Evolutionary conservation across 305 asterid species (phyloP).

Genomic region (Fraxinus velutina): DNA sequence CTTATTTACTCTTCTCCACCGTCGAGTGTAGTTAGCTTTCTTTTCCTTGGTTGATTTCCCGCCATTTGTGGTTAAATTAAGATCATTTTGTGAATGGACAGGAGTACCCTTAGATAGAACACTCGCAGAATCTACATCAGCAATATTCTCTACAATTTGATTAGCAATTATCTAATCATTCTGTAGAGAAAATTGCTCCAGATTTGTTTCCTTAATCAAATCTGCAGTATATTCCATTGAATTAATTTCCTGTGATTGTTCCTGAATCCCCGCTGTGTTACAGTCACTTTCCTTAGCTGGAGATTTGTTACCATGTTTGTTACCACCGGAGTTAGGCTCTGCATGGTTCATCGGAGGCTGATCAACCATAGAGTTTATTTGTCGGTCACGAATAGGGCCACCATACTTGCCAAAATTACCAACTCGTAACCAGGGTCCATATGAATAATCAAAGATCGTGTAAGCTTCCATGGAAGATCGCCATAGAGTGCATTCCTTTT

Average conservation of each 20-base stretch:
- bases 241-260: neutral
- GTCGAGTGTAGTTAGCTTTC: neutral
- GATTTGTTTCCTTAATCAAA: neutral
- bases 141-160: neutral
- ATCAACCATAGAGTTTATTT: neutral
- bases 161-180: neutral
- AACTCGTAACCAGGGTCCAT: neutral
- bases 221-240: neutral
- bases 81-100: neutral
- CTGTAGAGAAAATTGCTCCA: neutral
- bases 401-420: neutral
- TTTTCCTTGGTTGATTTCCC: neutral
- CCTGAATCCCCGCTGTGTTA: neutral
- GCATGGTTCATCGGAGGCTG: neutral
- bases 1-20: neutral
- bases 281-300: neutral
- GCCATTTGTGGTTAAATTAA: neutral
- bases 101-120: neutral
- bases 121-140: neutral
- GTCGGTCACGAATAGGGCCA: neutral
- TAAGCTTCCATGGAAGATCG: no score
- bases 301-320: neutral
- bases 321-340: neutral
- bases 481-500: no score
- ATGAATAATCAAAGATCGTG: no score